A percentile compares a stretch with the other conserved stretches of the same genome.
phyloP scores from a whole-genome alignment of 176 grass and related monocot species.

The Ensete glaucum region DNA sequence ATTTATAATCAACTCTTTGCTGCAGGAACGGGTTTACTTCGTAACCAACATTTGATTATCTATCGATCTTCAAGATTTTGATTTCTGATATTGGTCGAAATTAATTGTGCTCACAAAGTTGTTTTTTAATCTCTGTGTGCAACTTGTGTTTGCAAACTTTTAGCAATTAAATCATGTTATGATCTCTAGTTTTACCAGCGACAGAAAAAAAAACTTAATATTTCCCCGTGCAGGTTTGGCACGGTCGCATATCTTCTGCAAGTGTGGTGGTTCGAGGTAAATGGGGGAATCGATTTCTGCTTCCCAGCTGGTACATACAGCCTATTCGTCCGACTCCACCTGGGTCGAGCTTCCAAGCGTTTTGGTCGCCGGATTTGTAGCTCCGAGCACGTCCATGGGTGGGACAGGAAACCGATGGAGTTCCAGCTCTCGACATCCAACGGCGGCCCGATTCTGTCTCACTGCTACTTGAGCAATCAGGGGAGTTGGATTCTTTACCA shows the following conservation, averaged over 20 bases:
- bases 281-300: slow-evolving; percentile 73
- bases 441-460: slow-evolving; percentile 44
- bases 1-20: no score
- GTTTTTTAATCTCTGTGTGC: no score
- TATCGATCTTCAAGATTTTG: no score
- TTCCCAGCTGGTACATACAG: slow-evolving; percentile 77
- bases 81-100: no score
- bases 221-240: slow-evolving; percentile 37
- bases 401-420: slow-evolving; percentile 71
- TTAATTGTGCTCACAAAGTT: no score
- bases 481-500: slow-evolving; percentile 71
- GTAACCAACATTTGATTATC: no score
- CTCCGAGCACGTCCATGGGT: slow-evolving; percentile 68
- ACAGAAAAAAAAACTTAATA: not conserved
- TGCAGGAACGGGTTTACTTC: no score
- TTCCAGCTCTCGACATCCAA: slow-evolving; percentile 80
- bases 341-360: slow-evolving; percentile 60
- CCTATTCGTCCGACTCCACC: slow-evolving; percentile 67
- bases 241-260: slow-evolving; percentile 79
- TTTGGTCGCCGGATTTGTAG: slow-evolving; percentile 50
- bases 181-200: no score
- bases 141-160: no score
- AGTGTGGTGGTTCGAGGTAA: slow-evolving; percentile 94
- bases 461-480: slow-evolving; percentile 50
- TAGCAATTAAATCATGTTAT: no score